Conservation (phyloP, 257 asterid species). For the Fraxinus quadrangulata region DNA sequence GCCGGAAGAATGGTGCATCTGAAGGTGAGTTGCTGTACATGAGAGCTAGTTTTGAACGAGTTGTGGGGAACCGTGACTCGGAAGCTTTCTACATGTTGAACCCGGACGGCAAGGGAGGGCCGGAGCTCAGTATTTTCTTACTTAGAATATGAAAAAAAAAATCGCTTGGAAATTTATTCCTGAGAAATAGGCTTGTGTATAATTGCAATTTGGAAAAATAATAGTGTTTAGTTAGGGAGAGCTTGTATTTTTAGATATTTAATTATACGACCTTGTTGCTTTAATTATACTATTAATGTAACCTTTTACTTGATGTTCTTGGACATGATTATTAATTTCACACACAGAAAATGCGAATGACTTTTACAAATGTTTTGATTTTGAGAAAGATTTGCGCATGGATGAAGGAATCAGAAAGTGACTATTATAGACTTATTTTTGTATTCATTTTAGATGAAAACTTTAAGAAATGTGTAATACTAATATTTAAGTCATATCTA, state of each 20-base stretch:
- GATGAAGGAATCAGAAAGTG: too few relatives aligned
- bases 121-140: slow-evolving; percentile 84
- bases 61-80: slow-evolving; percentile 89
- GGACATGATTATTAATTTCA: too few relatives aligned
- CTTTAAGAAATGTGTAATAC: too few relatives aligned
- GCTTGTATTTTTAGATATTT: slow-evolving; percentile 4
- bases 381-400: too few relatives aligned
- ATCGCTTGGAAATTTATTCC: slow-evolving; percentile 11
- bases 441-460: too few relatives aligned
- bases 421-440: too few relatives aligned
- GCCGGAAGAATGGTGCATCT: slow-evolving; percentile 43
- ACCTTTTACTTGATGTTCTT: too few relatives aligned
- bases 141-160: slow-evolving; percentile 52
- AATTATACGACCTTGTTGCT: background rate
- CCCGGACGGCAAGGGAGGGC: slow-evolving; percentile 92
- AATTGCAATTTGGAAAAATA: slow-evolving; percentile 11
- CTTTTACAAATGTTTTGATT: too few relatives aligned
- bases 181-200: slow-evolving; percentile 22
- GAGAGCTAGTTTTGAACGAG: slow-evolving; percentile 91
- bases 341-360: too few relatives aligned
- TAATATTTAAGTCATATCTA: too few relatives aligned
- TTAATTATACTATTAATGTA: background rate
- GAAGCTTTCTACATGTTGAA: slow-evolving; percentile 95
- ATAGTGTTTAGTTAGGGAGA: slow-evolving; percentile 2
- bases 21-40: slow-evolving; percentile 85